phyloP scores from a whole-genome alignment of 768 basidiomycete species.

The Amanita thiersii region DNA sequence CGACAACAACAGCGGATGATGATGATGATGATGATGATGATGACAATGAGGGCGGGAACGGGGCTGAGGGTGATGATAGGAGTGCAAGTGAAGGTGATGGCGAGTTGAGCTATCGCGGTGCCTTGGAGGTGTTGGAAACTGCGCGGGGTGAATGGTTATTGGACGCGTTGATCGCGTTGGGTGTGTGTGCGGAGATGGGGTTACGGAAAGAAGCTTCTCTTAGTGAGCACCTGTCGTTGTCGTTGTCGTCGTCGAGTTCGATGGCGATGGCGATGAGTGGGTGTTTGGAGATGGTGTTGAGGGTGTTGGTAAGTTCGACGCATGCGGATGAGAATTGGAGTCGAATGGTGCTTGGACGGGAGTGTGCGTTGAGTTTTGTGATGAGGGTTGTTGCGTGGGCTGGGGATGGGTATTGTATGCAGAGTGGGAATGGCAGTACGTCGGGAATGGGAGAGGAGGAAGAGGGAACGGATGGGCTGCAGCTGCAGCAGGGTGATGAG shows the following conservation, averaged over 20 bases:
- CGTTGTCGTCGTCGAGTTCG: background rate
- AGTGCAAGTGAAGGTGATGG: slow-evolving; percentile 8
- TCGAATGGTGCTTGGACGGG: slow-evolving; percentile 36
- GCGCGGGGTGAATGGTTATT: slow-evolving; percentile 38
- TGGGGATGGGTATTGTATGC: slow-evolving; percentile 14
- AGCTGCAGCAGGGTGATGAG: background rate
- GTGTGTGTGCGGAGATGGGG: slow-evolving; percentile 36
- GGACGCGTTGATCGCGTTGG: slow-evolving; percentile 42
- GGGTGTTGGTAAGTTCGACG: slow-evolving; percentile 65
- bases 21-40: slow-evolving; percentile 9
- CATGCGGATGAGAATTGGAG: slow-evolving; percentile 57
- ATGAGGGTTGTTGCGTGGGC: slow-evolving; percentile 37
- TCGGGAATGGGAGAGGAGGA: slow-evolving; percentile 8
- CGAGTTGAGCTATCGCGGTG: slow-evolving; percentile 5
- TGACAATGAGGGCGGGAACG: slow-evolving; percentile 2
- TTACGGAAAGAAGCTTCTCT: slow-evolving; percentile 14
- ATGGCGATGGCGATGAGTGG: slow-evolving; percentile 24
- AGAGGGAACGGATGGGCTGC: background rate
- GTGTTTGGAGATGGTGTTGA: slow-evolving; percentile 51
- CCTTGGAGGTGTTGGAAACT: slow-evolving; percentile 18
- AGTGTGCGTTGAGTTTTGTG: slow-evolving; percentile 36
- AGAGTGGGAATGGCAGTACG: slow-evolving; percentile 6
- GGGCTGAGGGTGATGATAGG: slow-evolving; percentile 8
- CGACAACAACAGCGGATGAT: slow-evolving; percentile 8
- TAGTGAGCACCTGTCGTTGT: background rate